Base-by-base conservation (phyloP, 768 basidiomycete genomes). In the Phaeolepiota aurea region DNA sequence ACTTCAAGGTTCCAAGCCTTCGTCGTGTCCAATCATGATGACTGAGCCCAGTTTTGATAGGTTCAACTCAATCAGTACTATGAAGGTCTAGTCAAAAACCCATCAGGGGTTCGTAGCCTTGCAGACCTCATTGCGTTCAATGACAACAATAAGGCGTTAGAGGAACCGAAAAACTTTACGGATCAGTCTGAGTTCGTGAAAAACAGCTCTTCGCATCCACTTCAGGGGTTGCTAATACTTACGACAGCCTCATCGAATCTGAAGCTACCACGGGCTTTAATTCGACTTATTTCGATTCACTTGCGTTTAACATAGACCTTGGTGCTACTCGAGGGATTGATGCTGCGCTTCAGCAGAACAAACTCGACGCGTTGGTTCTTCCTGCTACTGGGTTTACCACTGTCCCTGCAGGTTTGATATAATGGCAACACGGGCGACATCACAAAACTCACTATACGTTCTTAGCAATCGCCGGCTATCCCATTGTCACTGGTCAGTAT, bases 391-490 rank as follows among this genome's bases (percentile, higher is more conserved):
- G 63, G 13, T 54, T 66, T 20, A 65, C 64, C 4, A 62, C 60
- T n/a, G 49, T 48, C 1, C 68, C 67, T 10, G 62, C 65, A 46
- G 68, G 68, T 67, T 39, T 37, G 51, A 15, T 10, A 4, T 18
- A 16, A 4, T 18, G 2, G 13, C 23, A 11, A 28, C 31, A 40
- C n/a, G 4, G 14, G n/a, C 18, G 13, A 20, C 22, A 18, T 40
- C 5, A 28, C 12, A n/a, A 10, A n/a, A 32, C 20, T 31, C 11
- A 13, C 32, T 35, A 5, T 7, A 9, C 15, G 9, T 15, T 35
- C 3, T 51, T 57, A 58, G 80, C 78, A 3, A 71, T 81, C 41
- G 74, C 76, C 3, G 81, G 79, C 5, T 82, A 80, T 47, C 80
- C 81, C 1, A 76, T 81, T 40, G 63, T 81, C 25, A 79, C 80